Base-by-base conservation (phyloP, 306 rosid genomes). In the Quillaja saponaria region DNA sequence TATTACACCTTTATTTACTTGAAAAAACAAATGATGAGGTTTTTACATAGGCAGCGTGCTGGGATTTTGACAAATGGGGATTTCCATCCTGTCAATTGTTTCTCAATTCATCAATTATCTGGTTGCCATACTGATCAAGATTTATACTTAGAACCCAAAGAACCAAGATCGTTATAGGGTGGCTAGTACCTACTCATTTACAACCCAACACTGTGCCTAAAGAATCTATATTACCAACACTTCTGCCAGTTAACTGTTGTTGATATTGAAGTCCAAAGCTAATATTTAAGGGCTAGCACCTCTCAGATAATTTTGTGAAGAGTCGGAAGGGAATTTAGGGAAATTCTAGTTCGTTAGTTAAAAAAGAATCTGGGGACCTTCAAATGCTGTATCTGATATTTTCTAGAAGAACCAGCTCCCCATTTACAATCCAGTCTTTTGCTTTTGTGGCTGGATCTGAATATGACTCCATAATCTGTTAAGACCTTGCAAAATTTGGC, bases 401-500 rank as follows among this genome's bases (percentile, higher is more conserved):
- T 28, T 1, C 57, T 20, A 12, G 10, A 51, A 51, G 4, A n/a
- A n/a, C n/a, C n/a, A n/a, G n/a, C n/a, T n/a, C n/a, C n/a, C n/a
- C n/a, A n/a, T n/a, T n/a, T n/a, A n/a, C n/a, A n/a, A n/a, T n/a
- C n/a, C n/a, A n/a, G n/a, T n/a, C n/a, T n/a, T n/a, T n/a, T n/a
- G n/a, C n/a, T n/a, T n/a, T n/a, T n/a, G n/a, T n/a, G n/a, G n/a
- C n/a, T n/a, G n/a, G n/a, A 25, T 25, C 31, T 25, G 31, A n/a
- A 25, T 25, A 25, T 2, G 31, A 25, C 31, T 61, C 61, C 37
- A n/a, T 63, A 12, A 18, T 64, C 34, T 73, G 56, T 55, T 47
- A 18, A 51, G 55, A 46, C 50, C 21, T 69, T 59, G 16, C 63
- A 55, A 18, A 46, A 16, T 55, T 67, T 80, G 50, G 15, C 51